Evolutionary conservation across 495 filamentous ascomycete species (phyloP).

Genomic region (Lophium mytilinum): DNA sequence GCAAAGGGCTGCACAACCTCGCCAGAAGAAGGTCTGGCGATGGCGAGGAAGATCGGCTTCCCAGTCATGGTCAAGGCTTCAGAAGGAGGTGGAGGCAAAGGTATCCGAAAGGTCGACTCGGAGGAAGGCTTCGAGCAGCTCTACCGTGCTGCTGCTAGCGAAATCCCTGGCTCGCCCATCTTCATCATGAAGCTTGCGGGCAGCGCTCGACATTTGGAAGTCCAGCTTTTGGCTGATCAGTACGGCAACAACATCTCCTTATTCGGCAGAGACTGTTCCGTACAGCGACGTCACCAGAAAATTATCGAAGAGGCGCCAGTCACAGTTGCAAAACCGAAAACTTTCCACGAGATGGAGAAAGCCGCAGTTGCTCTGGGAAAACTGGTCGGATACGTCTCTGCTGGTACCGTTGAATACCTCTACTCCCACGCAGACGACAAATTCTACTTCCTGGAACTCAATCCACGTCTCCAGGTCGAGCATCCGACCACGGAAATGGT

Average conservation of each 20-base stretch:
- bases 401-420: conserved; percentile 97
- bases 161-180: conserved; percentile 98
- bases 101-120: conserved; percentile 88
- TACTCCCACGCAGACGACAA: conserved; percentile 98
- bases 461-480: conserved; percentile 97
- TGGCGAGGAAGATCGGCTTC: conserved; percentile 87
- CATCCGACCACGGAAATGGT: conserved; percentile 99
- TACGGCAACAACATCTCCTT: conserved; percentile 99
- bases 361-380: conserved; percentile 89
- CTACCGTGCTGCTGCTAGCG: conserved; percentile 91
- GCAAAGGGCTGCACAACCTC: conserved; percentile 82
- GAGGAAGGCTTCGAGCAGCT: conserved; percentile 76
- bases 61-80: conserved; percentile 99
- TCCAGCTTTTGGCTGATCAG: conserved; percentile 94
- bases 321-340: conserved; percentile 79
- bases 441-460: conserved; percentile 98
- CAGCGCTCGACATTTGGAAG: conserved; percentile 92
- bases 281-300: conserved; percentile 97
- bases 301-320: conserved; percentile 99
- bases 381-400: conserved; percentile 96
- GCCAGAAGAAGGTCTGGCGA: conserved; percentile 78
- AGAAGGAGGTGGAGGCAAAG: conserved; percentile 99
- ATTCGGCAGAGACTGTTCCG: conserved; percentile 97
- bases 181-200: conserved; percentile 99
- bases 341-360: conserved; percentile 94